These are phyloP conservation scores for Globisporangium cystogenes DNA, from an alignment of 352 stramenopile species.

Conservation along the genomic window DNA sequence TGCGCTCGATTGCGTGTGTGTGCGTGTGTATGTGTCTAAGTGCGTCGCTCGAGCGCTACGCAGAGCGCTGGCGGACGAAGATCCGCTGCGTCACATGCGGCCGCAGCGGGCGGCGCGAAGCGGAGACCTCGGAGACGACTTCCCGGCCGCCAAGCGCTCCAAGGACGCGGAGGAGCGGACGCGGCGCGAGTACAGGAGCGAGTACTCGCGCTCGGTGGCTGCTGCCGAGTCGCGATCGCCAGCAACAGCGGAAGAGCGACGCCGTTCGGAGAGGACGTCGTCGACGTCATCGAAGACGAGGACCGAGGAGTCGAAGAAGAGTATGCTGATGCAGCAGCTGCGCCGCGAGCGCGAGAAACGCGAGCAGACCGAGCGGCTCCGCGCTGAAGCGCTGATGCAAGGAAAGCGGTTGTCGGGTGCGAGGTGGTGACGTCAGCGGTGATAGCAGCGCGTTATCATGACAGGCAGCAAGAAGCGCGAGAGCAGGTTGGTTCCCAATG, in stretches of 20 bases:
- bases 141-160: background rate
- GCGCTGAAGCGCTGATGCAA: constrained; percentile 25
- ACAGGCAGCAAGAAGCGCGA: background rate
- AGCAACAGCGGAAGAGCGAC: constrained; percentile 5
- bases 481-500: constrained; percentile 14
- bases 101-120: constrained; percentile 11
- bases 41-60: background rate
- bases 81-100: constrained; percentile 40
- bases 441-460: background rate
- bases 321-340: constrained; percentile 26
- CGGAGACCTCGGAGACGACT: constrained; percentile 3
- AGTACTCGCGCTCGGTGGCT: constrained; percentile 7
- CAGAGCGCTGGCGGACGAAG: constrained; percentile 27
- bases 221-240: background rate
- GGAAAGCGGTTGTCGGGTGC: constrained; percentile 12
- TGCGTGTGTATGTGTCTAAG: too few species aligned
- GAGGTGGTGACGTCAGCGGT: too few species aligned
- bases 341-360: constrained; percentile 36
- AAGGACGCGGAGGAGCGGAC: constrained; percentile 8
- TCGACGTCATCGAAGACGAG: constrained; percentile 2
- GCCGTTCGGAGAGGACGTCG: background rate
- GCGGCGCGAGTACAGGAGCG: constrained; percentile 12
- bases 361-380: constrained; percentile 20
- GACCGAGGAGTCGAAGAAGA: background rate
- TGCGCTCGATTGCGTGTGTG: too few species aligned